Evolutionary conservation across 2,329 filamentous ascomycete genomes (phyloP), one percentile per base, ranked within the genome.

Genomic region (Emergomyces pasteurianus): DNA sequence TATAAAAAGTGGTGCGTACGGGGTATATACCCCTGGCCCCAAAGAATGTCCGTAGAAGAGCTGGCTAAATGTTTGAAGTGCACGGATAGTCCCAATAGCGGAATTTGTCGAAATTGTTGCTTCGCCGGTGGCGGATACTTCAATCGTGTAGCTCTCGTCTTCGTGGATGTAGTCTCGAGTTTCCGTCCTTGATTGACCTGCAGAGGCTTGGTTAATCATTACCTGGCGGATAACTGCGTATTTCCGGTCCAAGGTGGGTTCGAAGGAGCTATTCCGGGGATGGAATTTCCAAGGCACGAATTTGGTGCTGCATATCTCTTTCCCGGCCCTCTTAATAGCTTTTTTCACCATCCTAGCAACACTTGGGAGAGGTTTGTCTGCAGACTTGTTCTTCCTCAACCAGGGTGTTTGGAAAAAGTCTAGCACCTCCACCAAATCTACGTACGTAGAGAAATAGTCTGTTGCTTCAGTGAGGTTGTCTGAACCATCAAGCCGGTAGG

Each of bases 1-100:
- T 68, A 95, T 89, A 0, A 76, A 71, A 2, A 95, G 80, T 0
- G 91, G 91, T 1, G 86, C 88, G 43, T 83, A 74, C 0, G 80
- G 81, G 1, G 87, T 90, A 76, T 95, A 95, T 1, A 79, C 73
- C 8, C 60, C 61, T 2, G 38, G 49, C 10, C 53, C 58, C 8
- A 52, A 60, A 18, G 69, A 68, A 58, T 70, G 68, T 9, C 65
- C 62, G 59, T 67, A 71, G 58, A 71, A 70, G 8, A 70, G 65
- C 58, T 71, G 68, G 46, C 64, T 60, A 38, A 71, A 68, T 4
- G 68, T 71, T 56, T 69, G 67, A 18, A 69, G 62, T 31, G 63
- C 69, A 59, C 67, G 64, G 7, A 70, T 59, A 23, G 64, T 65
- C 12, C 68, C 69, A 40, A 70, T 65, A 7, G 66, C 66, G 26